A percentile compares a stretch with the other conserved stretches of the same genome.
These are phyloP conservation scores for Phytophthora citrophthora DNA, from an alignment of 352 stramenopile genomes.

Conservation along the genomic window DNA sequence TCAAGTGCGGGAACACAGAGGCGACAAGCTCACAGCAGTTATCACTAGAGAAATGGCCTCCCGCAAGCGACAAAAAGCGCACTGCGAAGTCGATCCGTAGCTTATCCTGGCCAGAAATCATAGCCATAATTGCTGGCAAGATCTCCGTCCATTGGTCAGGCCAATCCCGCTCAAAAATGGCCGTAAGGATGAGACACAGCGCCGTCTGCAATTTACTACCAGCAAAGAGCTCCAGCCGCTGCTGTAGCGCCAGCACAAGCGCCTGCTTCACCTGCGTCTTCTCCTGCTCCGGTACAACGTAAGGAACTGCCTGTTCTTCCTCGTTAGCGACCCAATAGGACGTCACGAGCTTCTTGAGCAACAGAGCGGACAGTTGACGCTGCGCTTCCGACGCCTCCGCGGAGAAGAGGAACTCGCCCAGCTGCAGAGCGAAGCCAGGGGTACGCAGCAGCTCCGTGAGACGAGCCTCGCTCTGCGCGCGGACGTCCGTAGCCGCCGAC, in stretches of 20 bases:
- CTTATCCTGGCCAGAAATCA: conserved; percentile 61
- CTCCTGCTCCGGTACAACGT: conserved; percentile 68
- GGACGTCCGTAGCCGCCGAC: conserved; percentile 48
- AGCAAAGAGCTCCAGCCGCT: conserved; percentile 61
- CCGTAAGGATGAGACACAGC: conserved; percentile 75
- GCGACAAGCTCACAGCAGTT: conserved; percentile 81
- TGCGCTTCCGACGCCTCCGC: conserved; percentile 41
- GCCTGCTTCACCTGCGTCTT: conserved; percentile 69
- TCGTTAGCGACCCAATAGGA: conserved; percentile 67
- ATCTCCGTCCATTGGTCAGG: conserved; percentile 85
- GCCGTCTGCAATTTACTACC: conserved; percentile 83
- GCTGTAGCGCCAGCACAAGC: conserved; percentile 64
- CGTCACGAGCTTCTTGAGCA: conserved; percentile 81
- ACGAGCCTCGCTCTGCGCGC: conserved; percentile 66
- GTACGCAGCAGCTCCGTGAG: conserved; percentile 63
- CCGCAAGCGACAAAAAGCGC: conserved; percentile 75
- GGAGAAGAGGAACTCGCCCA: conserved; percentile 76
- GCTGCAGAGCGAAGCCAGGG: conserved; percentile 73
- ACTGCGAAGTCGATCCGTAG: conserved; percentile 74
- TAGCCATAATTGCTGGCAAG: conserved; percentile 62
- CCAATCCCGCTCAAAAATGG: conserved; percentile 87
- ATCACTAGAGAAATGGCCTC: conserved; percentile 79
- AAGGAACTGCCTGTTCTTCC: conserved; percentile 28
- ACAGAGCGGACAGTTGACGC: conserved; percentile 71
- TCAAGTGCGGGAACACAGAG: conserved; percentile 76